Evolutionary conservation across 2,329 filamentous ascomycete genomes (phyloP), one percentile per base, ranked within the genome.

Genomic region (Saccharata proteae): DNA sequence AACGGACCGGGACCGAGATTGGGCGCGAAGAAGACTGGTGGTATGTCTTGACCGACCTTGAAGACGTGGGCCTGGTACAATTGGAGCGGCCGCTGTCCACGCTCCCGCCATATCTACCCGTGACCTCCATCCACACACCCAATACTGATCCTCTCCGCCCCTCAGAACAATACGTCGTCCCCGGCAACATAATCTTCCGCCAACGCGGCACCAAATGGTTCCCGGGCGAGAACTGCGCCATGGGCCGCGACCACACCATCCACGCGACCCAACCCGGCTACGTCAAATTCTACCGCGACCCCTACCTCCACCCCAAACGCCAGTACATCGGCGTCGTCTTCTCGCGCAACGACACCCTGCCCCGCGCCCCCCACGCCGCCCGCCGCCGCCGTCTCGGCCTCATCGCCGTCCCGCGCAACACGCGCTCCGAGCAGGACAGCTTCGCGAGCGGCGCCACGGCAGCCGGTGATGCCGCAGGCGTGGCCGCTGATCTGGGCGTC

Each of bases 131-230:
- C 19, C 23, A 6, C 24, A 17, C 15, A n/a, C n/a, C 25, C 15
- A 20, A 26, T 11, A 15, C 26, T 24, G 26, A 20, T 27, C 19
- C 20, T n/a, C 27, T 16, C 14, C 20, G 3, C 10, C 23, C n/a
- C 16, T 36, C 50, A 86, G 80, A 88, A 54, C 80, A 94, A 64
- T 93, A 79, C 57, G 90, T 98, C 20, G 80, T 93, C 36, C 80
- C 86, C 4, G 90, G 90, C 33, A 96, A 93, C 65, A 98, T 98
- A 59, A 81, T 98, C 61, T 98, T 90, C 72, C 85, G 84, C 54
- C 90, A 98, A 60, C 79, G 88, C 48, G 90, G 90, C 46, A 92
- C 90, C 4, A 73, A 77, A 48, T 98, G 90, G 90, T 88, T 79
- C 55, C 80, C 90, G 1, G 90, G 90, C 48, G 90, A 96, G 55